Evolutionary conservation across 306 rosid species (phyloP).

Genomic region (Rubus idaeus): DNA sequence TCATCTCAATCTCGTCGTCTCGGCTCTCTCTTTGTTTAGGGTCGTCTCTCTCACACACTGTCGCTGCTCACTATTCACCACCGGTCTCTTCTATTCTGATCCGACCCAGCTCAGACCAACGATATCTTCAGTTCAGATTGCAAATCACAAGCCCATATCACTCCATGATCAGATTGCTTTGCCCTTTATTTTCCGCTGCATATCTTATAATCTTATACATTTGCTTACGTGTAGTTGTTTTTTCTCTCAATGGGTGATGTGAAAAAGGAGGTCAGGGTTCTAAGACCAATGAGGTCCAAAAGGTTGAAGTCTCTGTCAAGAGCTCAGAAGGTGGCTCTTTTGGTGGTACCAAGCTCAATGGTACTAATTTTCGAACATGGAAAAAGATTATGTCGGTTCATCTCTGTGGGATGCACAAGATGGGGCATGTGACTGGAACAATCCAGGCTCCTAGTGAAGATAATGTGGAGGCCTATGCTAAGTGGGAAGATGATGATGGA

Average conservation of each 20-base stretch:
- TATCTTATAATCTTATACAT: too few species aligned
- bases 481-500: constrained; percentile 6
- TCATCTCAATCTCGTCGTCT: too few species aligned
- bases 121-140: too few species aligned
- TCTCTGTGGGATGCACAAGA: background rate
- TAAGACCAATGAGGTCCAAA: background rate
- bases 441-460: background rate
- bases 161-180: too few species aligned
- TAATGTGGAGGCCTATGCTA: background rate
- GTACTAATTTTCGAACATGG: background rate
- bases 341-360: background rate
- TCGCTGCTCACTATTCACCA: too few species aligned
- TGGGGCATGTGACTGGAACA: background rate
- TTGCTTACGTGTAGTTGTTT: too few species aligned
- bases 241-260: background rate
- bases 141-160: too few species aligned
- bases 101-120: too few species aligned
- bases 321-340: background rate
- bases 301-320: background rate
- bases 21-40: too few species aligned
- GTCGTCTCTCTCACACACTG: too few species aligned
- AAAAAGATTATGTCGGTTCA: background rate
- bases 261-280: background rate
- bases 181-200: too few species aligned
- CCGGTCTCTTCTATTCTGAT: too few species aligned